phyloP scores from a whole-genome alignment of 192 early-diverging fungal genomes.

The Pilobolus umbonatus region DNA sequence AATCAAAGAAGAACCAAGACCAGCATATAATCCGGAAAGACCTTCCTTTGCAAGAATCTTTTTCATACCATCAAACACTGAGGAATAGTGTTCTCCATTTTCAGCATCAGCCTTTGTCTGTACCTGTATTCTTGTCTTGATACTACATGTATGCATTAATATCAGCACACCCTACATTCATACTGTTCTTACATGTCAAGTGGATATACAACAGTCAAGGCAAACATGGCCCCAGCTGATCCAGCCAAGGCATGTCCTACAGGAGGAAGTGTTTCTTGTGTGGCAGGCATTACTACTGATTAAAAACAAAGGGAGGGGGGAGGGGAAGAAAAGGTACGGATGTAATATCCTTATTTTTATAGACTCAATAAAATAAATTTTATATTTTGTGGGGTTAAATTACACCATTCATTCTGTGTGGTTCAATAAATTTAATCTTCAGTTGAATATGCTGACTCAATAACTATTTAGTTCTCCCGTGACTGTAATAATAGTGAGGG shows the following conservation, averaged over 20 bases:
- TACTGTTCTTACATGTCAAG: slow-evolving; percentile 79
- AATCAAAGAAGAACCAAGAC: slow-evolving; percentile 77
- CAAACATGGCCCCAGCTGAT: slow-evolving; percentile 86
- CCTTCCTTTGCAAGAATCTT: slow-evolving; percentile 86
- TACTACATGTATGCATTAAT: slow-evolving; percentile 40
- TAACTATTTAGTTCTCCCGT: background rate
- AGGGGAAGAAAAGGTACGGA: slow-evolving; percentile 8
- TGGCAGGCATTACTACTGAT: slow-evolving; percentile 7
- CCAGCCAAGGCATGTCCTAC: slow-evolving; percentile 91
- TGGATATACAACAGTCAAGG: slow-evolving; percentile 88
- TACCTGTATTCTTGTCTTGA: slow-evolving; percentile 97
- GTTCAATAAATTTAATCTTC: background rate
- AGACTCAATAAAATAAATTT: slow-evolving; percentile 3
- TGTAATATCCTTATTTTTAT: background rate
- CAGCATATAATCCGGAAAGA: slow-evolving; percentile 81
- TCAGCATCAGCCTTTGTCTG: slow-evolving; percentile 52
- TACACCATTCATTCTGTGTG: background rate
- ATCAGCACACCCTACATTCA: background rate
- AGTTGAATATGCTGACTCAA: slow-evolving; percentile 12
- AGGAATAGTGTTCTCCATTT: slow-evolving; percentile 50
- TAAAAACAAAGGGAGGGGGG: background rate
- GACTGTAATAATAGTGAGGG: too few relatives aligned
- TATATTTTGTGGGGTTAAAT: background rate
- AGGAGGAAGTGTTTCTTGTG: slow-evolving; percentile 59
- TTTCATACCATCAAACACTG: slow-evolving; percentile 70